phyloP scores from a whole-genome alignment of 768 basidiomycete species.

The Suillus sp. region DNA sequence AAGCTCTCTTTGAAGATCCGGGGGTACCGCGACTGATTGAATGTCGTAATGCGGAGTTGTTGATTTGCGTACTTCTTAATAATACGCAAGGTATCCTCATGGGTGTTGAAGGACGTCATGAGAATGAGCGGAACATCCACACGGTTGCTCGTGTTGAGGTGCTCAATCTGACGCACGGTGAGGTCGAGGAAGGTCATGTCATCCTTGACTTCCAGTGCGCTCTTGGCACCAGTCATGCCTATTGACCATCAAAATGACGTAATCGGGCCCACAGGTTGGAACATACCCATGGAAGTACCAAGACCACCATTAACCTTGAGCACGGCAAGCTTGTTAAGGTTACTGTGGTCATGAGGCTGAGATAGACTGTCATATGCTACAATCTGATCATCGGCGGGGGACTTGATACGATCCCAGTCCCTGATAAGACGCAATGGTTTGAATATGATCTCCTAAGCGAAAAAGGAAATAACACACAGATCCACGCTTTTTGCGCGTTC shows the following conservation, averaged over 20 bases:
- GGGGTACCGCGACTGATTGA: slow-evolving; percentile 76
- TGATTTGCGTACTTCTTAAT: slow-evolving; percentile 83
- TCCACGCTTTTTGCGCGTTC: slow-evolving; percentile 68
- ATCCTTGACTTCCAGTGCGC: slow-evolving; percentile 74
- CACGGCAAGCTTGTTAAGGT: slow-evolving; percentile 72
- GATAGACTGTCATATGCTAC: slow-evolving; percentile 56
- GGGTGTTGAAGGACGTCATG: slow-evolving; percentile 84
- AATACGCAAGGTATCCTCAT: slow-evolving; percentile 75
- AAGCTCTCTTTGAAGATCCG: slow-evolving; percentile 71
- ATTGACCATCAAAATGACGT: slow-evolving; percentile 9
- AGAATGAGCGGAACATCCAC: slow-evolving; percentile 78
- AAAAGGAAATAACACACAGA: slow-evolving; percentile 52
- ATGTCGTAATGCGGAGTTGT: slow-evolving; percentile 70
- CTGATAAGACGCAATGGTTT: slow-evolving; percentile 19
- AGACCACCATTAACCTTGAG: slow-evolving; percentile 80
- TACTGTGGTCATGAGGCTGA: slow-evolving; percentile 44
- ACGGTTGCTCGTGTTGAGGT: slow-evolving; percentile 60
- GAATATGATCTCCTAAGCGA: slow-evolving; percentile 9
- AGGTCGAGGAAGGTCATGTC: slow-evolving; percentile 72
- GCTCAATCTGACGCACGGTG: slow-evolving; percentile 66
- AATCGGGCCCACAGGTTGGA: not conserved
- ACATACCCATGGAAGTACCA: slow-evolving; percentile 62
- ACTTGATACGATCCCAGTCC: slow-evolving; percentile 52
- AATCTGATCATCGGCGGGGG: slow-evolving; percentile 66
- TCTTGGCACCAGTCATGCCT: slow-evolving; percentile 67